Evolutionary conservation across 192 early-diverging fungal genomes (phyloP), one percentile per base, ranked within the genome.

Genomic region (Funneliformis mosseae): DNA sequence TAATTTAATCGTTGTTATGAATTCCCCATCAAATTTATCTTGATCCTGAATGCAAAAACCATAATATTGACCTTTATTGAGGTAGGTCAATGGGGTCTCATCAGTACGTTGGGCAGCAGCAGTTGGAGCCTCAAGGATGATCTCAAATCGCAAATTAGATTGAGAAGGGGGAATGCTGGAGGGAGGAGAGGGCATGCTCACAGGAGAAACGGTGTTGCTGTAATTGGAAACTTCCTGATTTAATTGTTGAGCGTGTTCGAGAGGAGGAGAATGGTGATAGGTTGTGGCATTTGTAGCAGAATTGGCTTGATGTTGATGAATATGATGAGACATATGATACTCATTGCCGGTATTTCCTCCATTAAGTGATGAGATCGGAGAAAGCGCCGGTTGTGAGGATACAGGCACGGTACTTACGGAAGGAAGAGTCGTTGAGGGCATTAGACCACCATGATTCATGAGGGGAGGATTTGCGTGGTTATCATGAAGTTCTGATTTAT

Each of bases 31-130:
- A 48, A 77, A 81, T 59, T 81, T 83, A 5, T 85, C 83, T 7
- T 68, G 81, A 80, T 93, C 91, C 61, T 88, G 72, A 14, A 92
- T 71, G 0, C 84, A 83, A 14, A 94, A 73, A 16, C 83, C 85
- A 81, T 94, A 94, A 43, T 83, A 87, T 80, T 91, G 89, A 23
- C 93, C 93, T 84, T 91, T 91, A 80, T 94, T 94, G 28, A 94
- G 86, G 48, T 94, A 93, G 5, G 93, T 93, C 42, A 93, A 81
- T 27, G 90, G 84, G 2, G 89, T 82, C 43, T 91, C 92, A 68
- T 91, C 91, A 14, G 87, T 81, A 2, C 80, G 81, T 59, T 87
- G 88, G 78, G 86, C 85, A 64, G 85, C 84, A 1, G 89, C 89
- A n/a, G 88, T 90, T 23, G 88, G 87, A 48, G 89, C 89, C 14